Evolutionary conservation across 169 alveolate species (phyloP), one percentile per base, ranked within the genome.

Genomic region (Cryptosporidium ubiquitum): DNA sequence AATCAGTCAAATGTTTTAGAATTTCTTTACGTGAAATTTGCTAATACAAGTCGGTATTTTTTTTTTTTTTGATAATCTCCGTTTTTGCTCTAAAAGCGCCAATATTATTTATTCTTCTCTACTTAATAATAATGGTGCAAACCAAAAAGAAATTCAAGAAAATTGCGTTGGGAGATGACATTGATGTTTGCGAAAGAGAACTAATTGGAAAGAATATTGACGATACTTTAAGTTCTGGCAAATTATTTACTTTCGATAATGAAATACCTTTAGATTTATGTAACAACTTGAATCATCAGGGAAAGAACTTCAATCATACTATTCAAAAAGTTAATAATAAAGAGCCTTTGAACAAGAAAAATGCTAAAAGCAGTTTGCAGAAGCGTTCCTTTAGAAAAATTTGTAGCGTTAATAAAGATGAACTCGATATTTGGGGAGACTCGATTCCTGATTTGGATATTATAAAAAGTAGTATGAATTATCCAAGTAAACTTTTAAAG

Each of bases 361-460:
- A 3, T 55, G 39, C 6, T 55, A 12, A 7, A n/a, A 7, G 16
- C 7, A 55, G 35, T 55, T n/a, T 26, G 0, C 0, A 4, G 3
- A 26, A 55, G 18, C 66, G 1, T 1, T 20, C 66, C 14, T 55
- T 55, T 14, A 7, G 5, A 23, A 55, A 55, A 1, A 23, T 20
- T 55, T 0, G 35, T 9, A 55, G n/a, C 1, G 16, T 20, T 7
- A 20, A 26, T 26, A 29, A 5, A 16, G 40, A 58, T 5, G 89
- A 79, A 20, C 61, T 79, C 18, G 89, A 79, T 61, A 79, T 79
- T 40, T 79, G 89, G 89, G 68, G 68, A 26, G 52, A 37, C 6
- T 79, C 89, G 7, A 40, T 79, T 26, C 4, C n/a, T 16, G n/a
- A n/a, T 60, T 42, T n/a, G 0, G 14, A 16, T 9, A 39, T 16